Percentiles rank a stretch among this genome's conserved stretches.
Evolutionary conservation across 2,329 filamentous ascomycete species (phyloP).

Genomic region (Plectosphaerella sp.): DNA sequence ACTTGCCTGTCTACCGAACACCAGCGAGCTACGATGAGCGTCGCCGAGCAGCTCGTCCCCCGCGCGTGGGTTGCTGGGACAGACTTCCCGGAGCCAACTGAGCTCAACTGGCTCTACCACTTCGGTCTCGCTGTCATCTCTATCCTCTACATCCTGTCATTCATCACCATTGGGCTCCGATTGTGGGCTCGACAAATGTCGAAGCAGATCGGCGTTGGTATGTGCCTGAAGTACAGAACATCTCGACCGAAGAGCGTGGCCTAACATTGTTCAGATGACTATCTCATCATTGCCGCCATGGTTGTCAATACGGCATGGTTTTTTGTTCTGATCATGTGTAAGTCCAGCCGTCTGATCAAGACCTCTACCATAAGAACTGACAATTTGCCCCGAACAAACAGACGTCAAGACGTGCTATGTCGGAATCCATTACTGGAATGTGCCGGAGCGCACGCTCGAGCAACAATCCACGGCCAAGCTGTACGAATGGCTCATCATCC

Average conservation of each 20-base stretch:
- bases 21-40: slow-evolving; percentile 1
- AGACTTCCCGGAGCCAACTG: slow-evolving; percentile 8
- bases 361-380: not conserved
- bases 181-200: slow-evolving; percentile 9
- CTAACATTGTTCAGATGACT: slow-evolving; percentile 15
- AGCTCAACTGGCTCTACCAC: slow-evolving; percentile 12
- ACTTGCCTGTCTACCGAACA: not conserved
- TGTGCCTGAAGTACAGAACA: not conserved
- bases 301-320: slow-evolving; percentile 12
- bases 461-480: slow-evolving; percentile 11
- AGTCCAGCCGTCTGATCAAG: slow-evolving; percentile 3
- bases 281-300: slow-evolving; percentile 16
- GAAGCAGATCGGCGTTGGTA: slow-evolving; percentile 12
- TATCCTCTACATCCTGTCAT: slow-evolving; percentile 9
- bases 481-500: slow-evolving; percentile 14
- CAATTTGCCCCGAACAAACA: not conserved
- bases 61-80: slow-evolving; percentile 13
- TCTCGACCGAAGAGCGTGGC: not conserved
- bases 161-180: slow-evolving; percentile 7
- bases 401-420: slow-evolving; percentile 12
- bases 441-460: slow-evolving; percentile 7
- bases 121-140: slow-evolving; percentile 10
- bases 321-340: slow-evolving; percentile 17
- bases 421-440: slow-evolving; percentile 12
- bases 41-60: slow-evolving; percentile 4